phyloP scores from a whole-genome alignment of 768 basidiomycete genomes.

The Amanita pallidorosea region DNA sequence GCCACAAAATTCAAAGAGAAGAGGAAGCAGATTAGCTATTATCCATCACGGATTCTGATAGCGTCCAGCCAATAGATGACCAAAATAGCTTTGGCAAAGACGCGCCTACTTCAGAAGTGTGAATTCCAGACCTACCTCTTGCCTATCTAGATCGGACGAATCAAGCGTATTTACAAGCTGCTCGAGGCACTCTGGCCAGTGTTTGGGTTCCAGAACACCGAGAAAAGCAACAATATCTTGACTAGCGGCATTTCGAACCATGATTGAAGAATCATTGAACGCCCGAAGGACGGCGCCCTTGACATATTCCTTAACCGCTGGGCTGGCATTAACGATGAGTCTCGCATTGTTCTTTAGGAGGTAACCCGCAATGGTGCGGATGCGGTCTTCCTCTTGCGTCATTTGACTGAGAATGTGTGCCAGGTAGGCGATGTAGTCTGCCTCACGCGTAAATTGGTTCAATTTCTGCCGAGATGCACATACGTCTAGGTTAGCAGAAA shows the following conservation, averaged over 20 bases:
- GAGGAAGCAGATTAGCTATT: conserved; percentile 1
- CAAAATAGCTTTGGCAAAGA: conserved; percentile 3
- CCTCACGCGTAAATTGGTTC: conserved; percentile 75
- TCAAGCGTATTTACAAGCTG: conserved; percentile 76
- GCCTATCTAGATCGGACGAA: conserved; percentile 59
- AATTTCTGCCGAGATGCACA: conserved; percentile 50
- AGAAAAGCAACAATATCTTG: conserved; percentile 89
- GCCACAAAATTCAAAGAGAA: not conserved
- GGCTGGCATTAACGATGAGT: conserved; percentile 57
- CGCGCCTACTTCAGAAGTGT: conserved; percentile 2
- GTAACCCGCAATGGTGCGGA: conserved; percentile 92
- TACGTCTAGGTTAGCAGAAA: conserved; percentile 12
- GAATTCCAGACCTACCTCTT: conserved; percentile 59
- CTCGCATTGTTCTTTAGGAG: conserved; percentile 93
- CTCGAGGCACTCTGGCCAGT: conserved; percentile 92
- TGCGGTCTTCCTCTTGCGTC: conserved; percentile 80
- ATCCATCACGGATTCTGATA: conserved; percentile 4
- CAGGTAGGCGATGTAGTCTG: conserved; percentile 94
- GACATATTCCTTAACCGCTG: conserved; percentile 60
- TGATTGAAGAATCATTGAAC: conserved; percentile 70
- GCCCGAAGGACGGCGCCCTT: conserved; percentile 71
- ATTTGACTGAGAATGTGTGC: conserved; percentile 81
- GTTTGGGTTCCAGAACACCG: conserved; percentile 77
- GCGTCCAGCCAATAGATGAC: not conserved
- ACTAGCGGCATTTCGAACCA: conserved; percentile 91